phyloP scores from a whole-genome alignment of 1,284 basidiomycete genomes.

The Cryptococcus sp. region DNA sequence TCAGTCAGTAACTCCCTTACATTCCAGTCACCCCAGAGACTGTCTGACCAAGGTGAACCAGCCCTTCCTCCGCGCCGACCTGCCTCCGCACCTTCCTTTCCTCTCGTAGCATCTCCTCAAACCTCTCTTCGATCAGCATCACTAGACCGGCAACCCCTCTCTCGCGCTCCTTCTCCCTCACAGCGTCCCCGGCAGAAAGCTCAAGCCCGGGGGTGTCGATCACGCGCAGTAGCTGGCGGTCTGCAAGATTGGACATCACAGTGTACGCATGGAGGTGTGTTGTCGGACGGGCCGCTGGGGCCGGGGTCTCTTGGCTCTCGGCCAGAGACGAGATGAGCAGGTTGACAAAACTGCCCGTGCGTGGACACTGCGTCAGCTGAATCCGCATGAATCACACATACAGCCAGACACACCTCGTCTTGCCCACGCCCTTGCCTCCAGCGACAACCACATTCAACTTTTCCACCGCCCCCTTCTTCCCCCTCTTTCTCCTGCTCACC shows the following conservation, averaged over 20 bases:
- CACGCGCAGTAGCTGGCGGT: constrained; percentile 18
- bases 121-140: constrained; percentile 38
- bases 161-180: constrained; percentile 21
- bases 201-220: constrained; percentile 46
- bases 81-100: constrained; percentile 42
- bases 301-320: not conserved
- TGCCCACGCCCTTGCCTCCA: constrained; percentile 38
- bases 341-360: constrained; percentile 19
- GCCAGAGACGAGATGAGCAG: constrained; percentile 15
- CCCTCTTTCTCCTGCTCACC: constrained; percentile 16
- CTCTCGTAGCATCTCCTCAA: constrained; percentile 37
- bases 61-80: constrained; percentile 32
- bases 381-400: not conserved
- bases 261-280: constrained; percentile 1
- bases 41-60: constrained; percentile 43
- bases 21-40: not conserved
- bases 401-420: constrained; percentile 35
- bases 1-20: not conserved
- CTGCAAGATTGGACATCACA: constrained; percentile 11
- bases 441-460: constrained; percentile 40
- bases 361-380: not conserved
- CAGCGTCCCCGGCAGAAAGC: constrained; percentile 6
- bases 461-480: constrained; percentile 21
- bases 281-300: constrained; percentile 4
- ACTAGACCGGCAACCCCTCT: constrained; percentile 33